Base-by-base conservation (phyloP, 148 eudicot species). In the Silene latifolia region DNA sequence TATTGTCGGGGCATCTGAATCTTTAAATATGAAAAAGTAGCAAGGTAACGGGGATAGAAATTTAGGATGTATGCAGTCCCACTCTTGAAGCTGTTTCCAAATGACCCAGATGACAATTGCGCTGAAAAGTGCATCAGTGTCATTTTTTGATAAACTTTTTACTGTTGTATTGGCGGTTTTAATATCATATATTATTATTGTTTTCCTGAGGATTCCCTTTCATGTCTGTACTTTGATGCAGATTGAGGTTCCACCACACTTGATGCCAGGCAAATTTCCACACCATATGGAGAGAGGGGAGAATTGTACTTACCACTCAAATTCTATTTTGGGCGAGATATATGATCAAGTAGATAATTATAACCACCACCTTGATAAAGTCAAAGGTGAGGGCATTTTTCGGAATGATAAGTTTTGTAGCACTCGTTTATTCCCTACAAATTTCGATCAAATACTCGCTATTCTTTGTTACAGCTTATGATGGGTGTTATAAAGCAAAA, bases 271-370 rank as follows among this genome's bases (percentile, higher is more conserved):
- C 12, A 54, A 35, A 71, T 89, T 35, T 73, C 97, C 97, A 0
- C 97, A 91, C 75, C 85, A 86, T 80, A 84, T 91, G 90, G 88
- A 46, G 76, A 82, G 69, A 84, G 62, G 47, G 17, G 64, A 73
- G 2, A 24, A 17, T 4, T 18, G 42, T 29, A 74, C 72, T 20
- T 91, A 83, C 77, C 69, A 74, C 23, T 91, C 97, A 13, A 67
- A 80, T 27, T 91, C 97, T 67, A 68, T 90, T 72, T 76, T 90
- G 81, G 96, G 92, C 59, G 25, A 67, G 44, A 83, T 90, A 56
- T 79, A 83, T 76, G 90, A 90, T 25, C 70, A 13, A 7, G 87
- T 82, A 6, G 24, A 66, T 27, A 63, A 67, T 21, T 76, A 53
- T 71, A 67, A 67, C 54, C 64, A 67, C 53, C 19, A 20, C 71